Conservation (phyloP, 805 yeast genomes). For the Wickerhamomyces chaumierensis region DNA sequence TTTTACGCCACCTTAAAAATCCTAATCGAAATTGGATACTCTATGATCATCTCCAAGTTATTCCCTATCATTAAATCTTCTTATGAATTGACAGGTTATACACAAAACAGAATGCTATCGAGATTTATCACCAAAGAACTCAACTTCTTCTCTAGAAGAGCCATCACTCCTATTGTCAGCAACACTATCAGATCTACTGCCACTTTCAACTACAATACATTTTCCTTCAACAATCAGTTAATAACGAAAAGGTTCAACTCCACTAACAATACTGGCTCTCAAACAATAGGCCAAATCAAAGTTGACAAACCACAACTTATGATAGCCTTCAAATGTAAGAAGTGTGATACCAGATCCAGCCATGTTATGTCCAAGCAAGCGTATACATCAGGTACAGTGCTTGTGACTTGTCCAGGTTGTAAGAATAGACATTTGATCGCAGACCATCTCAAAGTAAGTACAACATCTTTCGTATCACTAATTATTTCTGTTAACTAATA, state of each 20-base stretch:
- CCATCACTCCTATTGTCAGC: background rate
- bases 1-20: too few species aligned
- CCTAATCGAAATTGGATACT: too few species aligned
- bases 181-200: background rate
- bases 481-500: slow-evolving; percentile 2
- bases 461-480: background rate
- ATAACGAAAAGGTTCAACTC: slow-evolving; percentile 8
- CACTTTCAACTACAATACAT: background rate
- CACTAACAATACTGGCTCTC: slow-evolving; percentile 1
- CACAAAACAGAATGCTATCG: background rate
- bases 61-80: too few species aligned
- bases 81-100: too few species aligned
- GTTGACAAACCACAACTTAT: slow-evolving; percentile 70
- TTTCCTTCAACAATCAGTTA: background rate
- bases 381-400: slow-evolving; percentile 73
- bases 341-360: slow-evolving; percentile 72
- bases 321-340: slow-evolving; percentile 88
- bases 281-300: slow-evolving; percentile 26
- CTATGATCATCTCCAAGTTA: too few species aligned
- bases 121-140: background rate
- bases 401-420: slow-evolving; percentile 89
- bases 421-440: slow-evolving; percentile 82
- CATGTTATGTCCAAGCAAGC: slow-evolving; percentile 93
- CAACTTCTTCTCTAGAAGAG: background rate
- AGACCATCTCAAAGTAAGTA: slow-evolving; percentile 57